Conservation (phyloP, 2,329 filamentous ascomycete genomes). For the Ilyonectria robusta region DNA sequence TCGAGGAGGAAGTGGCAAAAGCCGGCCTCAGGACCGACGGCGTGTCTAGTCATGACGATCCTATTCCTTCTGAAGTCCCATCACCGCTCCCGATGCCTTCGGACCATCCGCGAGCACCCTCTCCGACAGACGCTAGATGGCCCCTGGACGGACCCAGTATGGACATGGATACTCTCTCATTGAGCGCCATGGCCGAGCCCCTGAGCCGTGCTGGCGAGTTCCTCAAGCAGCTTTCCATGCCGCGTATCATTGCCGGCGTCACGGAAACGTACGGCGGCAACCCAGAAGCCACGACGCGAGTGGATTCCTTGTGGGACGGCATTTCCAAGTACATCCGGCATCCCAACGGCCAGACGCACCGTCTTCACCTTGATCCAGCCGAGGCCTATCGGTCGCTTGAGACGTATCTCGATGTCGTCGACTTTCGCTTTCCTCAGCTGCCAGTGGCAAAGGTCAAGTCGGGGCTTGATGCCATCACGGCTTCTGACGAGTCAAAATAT, state of each 20-base stretch:
- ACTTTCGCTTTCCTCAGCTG: slow-evolving; percentile 31
- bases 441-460: slow-evolving; percentile 27
- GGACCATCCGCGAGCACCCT: background rate
- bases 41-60: too few relatives aligned
- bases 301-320: slow-evolving; percentile 29
- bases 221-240: slow-evolving; percentile 32
- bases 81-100: background rate
- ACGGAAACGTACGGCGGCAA: slow-evolving; percentile 35
- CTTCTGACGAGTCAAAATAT: slow-evolving; percentile 16
- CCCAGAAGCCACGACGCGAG: slow-evolving; percentile 25
- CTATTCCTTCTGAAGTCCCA: too few relatives aligned
- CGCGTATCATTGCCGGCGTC: slow-evolving; percentile 29
- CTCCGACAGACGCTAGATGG: background rate
- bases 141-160: background rate
- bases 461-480: slow-evolving; percentile 27
- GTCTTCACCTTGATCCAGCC: slow-evolving; percentile 16
- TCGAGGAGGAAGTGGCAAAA: slow-evolving; percentile 2
- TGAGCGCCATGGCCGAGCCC: slow-evolving; percentile 31
- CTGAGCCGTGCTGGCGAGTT: slow-evolving; percentile 26
- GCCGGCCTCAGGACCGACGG: background rate
- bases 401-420: slow-evolving; percentile 29
- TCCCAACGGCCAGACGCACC: slow-evolving; percentile 10
- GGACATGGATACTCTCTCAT: background rate
- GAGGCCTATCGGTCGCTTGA: slow-evolving; percentile 24
- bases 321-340: slow-evolving; percentile 33